These are phyloP conservation scores for Tremellales sp. DNA, from an alignment of 1,284 basidiomycete genomes.

Conservation along the genomic window DNA sequence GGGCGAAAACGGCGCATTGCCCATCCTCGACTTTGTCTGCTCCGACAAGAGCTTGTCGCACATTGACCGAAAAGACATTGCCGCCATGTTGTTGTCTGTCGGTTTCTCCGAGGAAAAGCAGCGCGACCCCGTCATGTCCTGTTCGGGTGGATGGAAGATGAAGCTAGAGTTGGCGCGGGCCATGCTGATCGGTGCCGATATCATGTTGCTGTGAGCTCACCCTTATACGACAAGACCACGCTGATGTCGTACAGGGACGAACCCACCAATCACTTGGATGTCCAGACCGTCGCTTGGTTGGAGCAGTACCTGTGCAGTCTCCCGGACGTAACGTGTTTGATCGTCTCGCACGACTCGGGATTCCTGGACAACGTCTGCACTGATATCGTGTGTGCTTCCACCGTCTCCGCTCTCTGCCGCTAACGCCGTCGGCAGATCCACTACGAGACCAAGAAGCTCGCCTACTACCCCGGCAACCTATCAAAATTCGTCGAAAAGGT, in stretches of 20 bases:
- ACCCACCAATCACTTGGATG: constrained; percentile 64
- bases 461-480: constrained; percentile 92
- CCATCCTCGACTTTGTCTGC: constrained; percentile 84
- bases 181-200: constrained; percentile 95
- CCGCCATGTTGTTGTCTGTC: constrained; percentile 73
- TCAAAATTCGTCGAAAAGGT: constrained; percentile 86
- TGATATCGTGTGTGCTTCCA: constrained; percentile 68
- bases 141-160: constrained; percentile 99
- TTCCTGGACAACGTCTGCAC: constrained; percentile 97
- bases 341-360: constrained; percentile 96
- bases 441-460: constrained; percentile 95
- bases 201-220: constrained; percentile 63
- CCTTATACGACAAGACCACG: neutral
- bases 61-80: constrained; percentile 65
- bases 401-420: constrained; percentile 2
- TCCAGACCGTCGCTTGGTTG: constrained; percentile 86
- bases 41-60: constrained; percentile 56
- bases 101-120: constrained; percentile 90
- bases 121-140: constrained; percentile 75
- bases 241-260: constrained; percentile 22
- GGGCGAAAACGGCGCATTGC: constrained; percentile 77
- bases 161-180: constrained; percentile 80
- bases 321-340: constrained; percentile 82
- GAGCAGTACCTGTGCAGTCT: constrained; percentile 82
- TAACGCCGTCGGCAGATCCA: constrained; percentile 59